Percentiles rank a stretch among this genome's conserved stretches.
Evolutionary conservation across 495 filamentous ascomycete species (phyloP).

Genomic region (Zalerion maritima): DNA sequence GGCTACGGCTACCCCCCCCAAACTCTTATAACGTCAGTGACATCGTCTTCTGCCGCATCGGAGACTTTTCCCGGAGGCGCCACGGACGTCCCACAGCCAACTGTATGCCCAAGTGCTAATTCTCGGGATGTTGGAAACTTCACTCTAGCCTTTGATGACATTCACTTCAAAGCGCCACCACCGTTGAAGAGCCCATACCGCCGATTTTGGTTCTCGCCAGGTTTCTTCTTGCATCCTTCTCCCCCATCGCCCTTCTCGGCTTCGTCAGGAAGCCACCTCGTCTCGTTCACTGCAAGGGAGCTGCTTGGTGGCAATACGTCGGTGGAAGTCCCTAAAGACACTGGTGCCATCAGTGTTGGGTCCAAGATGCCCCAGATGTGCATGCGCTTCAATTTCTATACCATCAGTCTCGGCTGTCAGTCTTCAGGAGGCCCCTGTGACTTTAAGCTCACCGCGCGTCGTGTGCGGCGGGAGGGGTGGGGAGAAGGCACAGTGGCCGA

Average conservation of each 20-base stretch:
- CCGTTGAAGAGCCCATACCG: conserved; percentile 25
- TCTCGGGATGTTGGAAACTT: no score
- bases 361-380: conserved; percentile 17
- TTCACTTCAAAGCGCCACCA: no score
- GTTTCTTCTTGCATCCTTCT: conserved; percentile 20
- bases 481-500: conserved; percentile 11
- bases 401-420: conserved; percentile 24
- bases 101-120: no score
- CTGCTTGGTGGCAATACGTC: no score
- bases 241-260: conserved; percentile 15
- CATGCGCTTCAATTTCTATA: conserved; percentile 28
- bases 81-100: no score
- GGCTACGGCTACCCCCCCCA: no score
- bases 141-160: no score
- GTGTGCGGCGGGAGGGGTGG: conserved; percentile 15
- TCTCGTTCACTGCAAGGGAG: conserved; percentile 24
- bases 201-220: conserved; percentile 24
- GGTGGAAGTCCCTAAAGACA: conserved; percentile 5
- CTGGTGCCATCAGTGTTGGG: conserved; percentile 22
- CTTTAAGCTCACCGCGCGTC: conserved; percentile 27
- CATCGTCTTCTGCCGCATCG: no score
- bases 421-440: conserved; percentile 19
- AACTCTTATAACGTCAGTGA: no score
- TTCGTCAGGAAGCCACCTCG: conserved; percentile 23
- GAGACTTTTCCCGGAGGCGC: no score